Percentiles rank a stretch among this genome's conserved stretches.
These are phyloP conservation scores for Lepidium didymum DNA, from an alignment of 345 rosid species.

Conservation along the genomic window DNA sequence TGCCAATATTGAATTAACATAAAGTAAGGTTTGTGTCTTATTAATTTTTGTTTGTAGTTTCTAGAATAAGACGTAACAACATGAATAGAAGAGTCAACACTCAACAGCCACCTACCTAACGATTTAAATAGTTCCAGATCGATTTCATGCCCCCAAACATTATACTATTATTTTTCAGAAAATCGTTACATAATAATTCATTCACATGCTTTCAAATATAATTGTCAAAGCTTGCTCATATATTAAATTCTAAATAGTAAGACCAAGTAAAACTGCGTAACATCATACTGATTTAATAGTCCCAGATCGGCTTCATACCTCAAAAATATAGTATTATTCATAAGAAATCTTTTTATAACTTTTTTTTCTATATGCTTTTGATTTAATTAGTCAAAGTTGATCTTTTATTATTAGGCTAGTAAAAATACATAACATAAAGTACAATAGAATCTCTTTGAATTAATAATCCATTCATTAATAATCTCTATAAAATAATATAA, in stretches of 20 bases:
- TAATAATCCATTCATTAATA: too few relatives aligned
- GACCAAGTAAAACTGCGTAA: not conserved
- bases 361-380: too few relatives aligned
- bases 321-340: too few relatives aligned
- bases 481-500: too few relatives aligned
- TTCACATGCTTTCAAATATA: not conserved
- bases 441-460: too few relatives aligned
- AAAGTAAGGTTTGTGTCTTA: not conserved
- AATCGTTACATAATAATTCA: not conserved
- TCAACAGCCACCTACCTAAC: constrained; percentile 22
- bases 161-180: not conserved
- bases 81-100: constrained; percentile 10
- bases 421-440: too few relatives aligned
- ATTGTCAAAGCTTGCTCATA: not conserved
- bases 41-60: constrained; percentile 9
- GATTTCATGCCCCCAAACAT: not conserved
- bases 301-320: too few relatives aligned
- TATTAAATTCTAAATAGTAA: not conserved
- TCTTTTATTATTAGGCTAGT: too few relatives aligned
- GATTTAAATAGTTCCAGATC: not conserved
- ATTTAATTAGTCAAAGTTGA: too few relatives aligned
- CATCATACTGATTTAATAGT: not conserved
- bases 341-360: too few relatives aligned
- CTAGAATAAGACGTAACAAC: not conserved
- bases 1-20: constrained; percentile 13